Conservation (phyloP, 164 flowering plant genomes). For the Santalum album region DNA sequence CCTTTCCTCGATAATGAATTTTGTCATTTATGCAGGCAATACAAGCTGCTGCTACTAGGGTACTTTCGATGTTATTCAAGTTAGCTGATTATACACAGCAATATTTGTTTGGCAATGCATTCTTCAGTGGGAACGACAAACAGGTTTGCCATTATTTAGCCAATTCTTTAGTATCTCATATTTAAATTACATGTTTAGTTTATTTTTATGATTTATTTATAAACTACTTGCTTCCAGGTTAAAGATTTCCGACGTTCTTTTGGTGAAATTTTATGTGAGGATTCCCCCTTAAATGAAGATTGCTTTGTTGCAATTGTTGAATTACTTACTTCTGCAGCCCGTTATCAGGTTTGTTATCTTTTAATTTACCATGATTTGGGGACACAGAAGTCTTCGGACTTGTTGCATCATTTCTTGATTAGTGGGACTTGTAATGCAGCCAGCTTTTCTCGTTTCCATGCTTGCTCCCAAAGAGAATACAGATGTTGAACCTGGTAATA, state of each 20-base stretch:
- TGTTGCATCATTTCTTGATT: neutral
- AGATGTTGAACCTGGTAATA: conserved; percentile 14
- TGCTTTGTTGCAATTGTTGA: conserved; percentile 45
- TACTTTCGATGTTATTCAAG: conserved; percentile 46
- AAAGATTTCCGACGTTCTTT: conserved; percentile 38
- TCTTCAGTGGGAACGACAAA: conserved; percentile 54
- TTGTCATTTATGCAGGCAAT: conserved; percentile 57
- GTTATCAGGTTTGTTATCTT: conserved; percentile 52
- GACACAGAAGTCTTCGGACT: too few relatives aligned
- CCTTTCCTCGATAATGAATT: too few relatives aligned
- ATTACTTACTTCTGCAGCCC: conserved; percentile 71
- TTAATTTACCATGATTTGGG: too few relatives aligned
- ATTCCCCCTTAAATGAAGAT: conserved; percentile 43
- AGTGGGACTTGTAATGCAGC: conserved; percentile 39
- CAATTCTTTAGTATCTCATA: neutral
- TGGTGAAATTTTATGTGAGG: conserved; percentile 31
- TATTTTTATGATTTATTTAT: neutral
- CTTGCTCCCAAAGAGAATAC: conserved; percentile 26
- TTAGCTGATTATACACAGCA: conserved; percentile 42
- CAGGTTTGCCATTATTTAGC: conserved; percentile 38
- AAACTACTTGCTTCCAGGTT: conserved; percentile 41
- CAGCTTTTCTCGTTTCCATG: conserved; percentile 61
- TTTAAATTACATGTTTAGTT: neutral
- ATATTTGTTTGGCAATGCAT: conserved; percentile 31
- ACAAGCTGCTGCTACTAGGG: conserved; percentile 68